Percentiles rank a stretch among this genome's conserved stretches.
These are phyloP conservation scores for Ganoderma lucidum DNA, from an alignment of 1,284 basidiomycete species.

Conservation along the genomic window DNA sequence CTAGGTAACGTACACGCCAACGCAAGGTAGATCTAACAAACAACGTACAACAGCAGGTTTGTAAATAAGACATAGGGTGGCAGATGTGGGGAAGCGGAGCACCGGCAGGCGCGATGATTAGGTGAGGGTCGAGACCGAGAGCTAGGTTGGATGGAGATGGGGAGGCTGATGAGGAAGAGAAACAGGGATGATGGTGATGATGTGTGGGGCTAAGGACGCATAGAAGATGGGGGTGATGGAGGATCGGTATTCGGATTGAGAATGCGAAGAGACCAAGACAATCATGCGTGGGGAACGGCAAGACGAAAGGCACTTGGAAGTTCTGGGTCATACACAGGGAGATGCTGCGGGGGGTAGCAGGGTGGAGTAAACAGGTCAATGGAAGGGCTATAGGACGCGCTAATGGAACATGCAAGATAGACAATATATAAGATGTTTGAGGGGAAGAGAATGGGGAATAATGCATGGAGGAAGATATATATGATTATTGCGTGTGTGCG, in stretches of 20 bases:
- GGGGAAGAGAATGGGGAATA: neutral
- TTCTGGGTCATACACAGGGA: neutral
- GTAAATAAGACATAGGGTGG: neutral
- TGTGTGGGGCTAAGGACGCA: neutral
- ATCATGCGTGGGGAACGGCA: neutral
- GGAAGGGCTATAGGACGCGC: neutral
- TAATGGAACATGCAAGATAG: neutral
- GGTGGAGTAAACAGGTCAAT: neutral
- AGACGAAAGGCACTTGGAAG: neutral
- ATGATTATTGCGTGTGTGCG: neutral
- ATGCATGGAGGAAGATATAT: slow-evolving; percentile 6
- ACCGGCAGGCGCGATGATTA: neutral
- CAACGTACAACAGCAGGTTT: slow-evolving; percentile 3
- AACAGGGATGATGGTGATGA: neutral
- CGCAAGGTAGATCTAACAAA: neutral
- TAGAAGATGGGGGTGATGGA: neutral
- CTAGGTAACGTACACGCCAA: slow-evolving; percentile 3
- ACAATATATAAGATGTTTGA: neutral
- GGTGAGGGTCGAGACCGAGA: neutral
- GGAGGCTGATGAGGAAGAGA: slow-evolving; percentile 1
- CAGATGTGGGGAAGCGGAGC: neutral
- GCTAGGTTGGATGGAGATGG: neutral
- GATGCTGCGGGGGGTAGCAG: neutral
- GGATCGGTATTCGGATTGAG: neutral
- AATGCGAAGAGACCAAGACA: neutral